phyloP scores from a whole-genome alignment of 2,329 filamentous ascomycete genomes.

The Ceratocystis colombiana region DNA sequence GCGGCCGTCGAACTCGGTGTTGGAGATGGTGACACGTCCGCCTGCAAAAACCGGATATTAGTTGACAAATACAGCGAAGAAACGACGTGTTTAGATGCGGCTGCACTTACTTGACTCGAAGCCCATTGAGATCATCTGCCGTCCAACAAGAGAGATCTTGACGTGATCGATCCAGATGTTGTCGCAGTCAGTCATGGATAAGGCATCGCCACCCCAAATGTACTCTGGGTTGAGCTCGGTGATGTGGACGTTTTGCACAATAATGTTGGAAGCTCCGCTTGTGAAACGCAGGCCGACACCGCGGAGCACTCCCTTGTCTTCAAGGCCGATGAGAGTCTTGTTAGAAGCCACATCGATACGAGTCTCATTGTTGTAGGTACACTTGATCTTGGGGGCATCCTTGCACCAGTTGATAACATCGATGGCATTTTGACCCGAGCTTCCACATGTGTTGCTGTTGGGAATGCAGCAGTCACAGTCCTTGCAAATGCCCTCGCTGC shows the following conservation, averaged over 20 bases:
- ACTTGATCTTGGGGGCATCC: constrained; percentile 23
- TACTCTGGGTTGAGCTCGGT: constrained; percentile 32
- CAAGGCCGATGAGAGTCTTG: constrained; percentile 36
- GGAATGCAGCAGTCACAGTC: constrained; percentile 7
- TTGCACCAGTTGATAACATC: constrained; percentile 29
- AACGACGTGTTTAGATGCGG: too few species aligned
- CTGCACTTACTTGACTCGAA: constrained; percentile 15
- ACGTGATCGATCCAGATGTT: constrained; percentile 34
- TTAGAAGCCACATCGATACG: constrained; percentile 34
- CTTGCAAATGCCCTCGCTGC: constrained; percentile 26
- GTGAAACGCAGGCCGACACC: constrained; percentile 36
- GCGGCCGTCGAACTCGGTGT: constrained; percentile 38
- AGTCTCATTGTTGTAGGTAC: constrained; percentile 32
- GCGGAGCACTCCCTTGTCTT: constrained; percentile 34
- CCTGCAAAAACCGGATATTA: not conserved
- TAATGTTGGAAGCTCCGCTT: constrained; percentile 32
- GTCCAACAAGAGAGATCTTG: constrained; percentile 37
- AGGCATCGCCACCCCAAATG: constrained; percentile 35
- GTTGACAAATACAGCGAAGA: too few species aligned
- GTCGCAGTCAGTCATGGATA: constrained; percentile 32
- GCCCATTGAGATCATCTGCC: constrained; percentile 35
- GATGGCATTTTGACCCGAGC: constrained; percentile 23
- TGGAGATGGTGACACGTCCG: constrained; percentile 37
- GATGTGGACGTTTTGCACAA: constrained; percentile 34
- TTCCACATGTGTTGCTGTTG: not conserved